Conservation (phyloP, 2,329 filamentous ascomycete species). For the Penicillium palitans region DNA sequence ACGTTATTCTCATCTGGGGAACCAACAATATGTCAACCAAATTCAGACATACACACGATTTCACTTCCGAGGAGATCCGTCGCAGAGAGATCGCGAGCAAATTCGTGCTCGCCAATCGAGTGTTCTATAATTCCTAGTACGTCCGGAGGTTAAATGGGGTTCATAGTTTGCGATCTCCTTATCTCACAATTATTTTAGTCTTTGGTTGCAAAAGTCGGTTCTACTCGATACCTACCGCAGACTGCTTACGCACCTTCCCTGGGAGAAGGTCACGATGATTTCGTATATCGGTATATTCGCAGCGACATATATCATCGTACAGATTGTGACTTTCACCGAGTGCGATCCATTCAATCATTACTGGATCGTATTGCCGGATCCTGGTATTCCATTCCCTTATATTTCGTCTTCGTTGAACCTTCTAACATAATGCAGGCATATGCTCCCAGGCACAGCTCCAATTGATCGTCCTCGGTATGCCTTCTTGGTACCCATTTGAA, state of each 20-base stretch:
- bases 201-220: conserved; percentile 20
- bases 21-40: conserved; percentile 36
- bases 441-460: conserved; percentile 19
- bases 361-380: conserved; percentile 18
- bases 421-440: conserved; percentile 7
- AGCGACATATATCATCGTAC: conserved; percentile 15
- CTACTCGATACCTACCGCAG: conserved; percentile 21
- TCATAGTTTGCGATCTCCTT: not conserved
- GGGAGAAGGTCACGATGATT: conserved; percentile 18
- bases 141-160: conserved; percentile 14
- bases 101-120: conserved; percentile 34
- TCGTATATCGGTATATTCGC: conserved; percentile 14
- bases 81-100: conserved; percentile 39
- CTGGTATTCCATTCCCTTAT: conserved; percentile 8
- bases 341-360: conserved; percentile 20
- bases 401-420: not conserved
- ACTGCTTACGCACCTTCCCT: conserved; percentile 13
- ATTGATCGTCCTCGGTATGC: conserved; percentile 18
- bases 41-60: conserved; percentile 25
- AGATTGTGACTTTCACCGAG: conserved; percentile 20
- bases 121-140: conserved; percentile 40
- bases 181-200: conserved; percentile 14
- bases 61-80: conserved; percentile 35
- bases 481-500: not conserved
- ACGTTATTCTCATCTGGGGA: conserved; percentile 41